Evolutionary conservation across 179 eudicot species (phyloP), one percentile per base, ranked within the genome.

Genomic region (Kewa caespitosa): DNA sequence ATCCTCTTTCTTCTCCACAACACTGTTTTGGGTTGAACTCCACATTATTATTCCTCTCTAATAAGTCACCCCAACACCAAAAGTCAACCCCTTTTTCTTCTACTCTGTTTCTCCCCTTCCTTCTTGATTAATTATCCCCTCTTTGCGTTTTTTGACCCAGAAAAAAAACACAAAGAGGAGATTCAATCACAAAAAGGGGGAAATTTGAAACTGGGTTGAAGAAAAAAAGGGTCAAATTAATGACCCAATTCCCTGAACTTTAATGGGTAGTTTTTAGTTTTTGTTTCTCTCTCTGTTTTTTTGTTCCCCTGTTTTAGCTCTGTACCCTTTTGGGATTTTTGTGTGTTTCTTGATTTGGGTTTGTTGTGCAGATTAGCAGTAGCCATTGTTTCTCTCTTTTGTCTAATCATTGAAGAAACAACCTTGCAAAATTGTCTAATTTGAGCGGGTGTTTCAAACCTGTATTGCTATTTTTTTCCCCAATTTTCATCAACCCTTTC

Each of bases 1-100:
- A 18, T 84, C 83, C 0, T 69, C 70, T 79, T 64, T 75, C 63
- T 74, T 72, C 14, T 62, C 78, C 48, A 31, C 77, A 52, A n/a
- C n/a, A n/a, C n/a, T 70, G 9, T 1, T 9, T 0, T 27, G 5
- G 33, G 7, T 38, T 67, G 32, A n/a, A n/a, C 50, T 38, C 70
- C 48, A 38, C 71, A 39, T 39, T 22, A 23, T 28, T 12, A 28
- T 63, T 36, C n/a, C 3, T 25, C 27, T 65, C 2, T 34, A 8
- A 2, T n/a, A n/a, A n/a, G n/a, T n/a, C n/a, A n/a, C n/a, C n/a
- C n/a, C n/a, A n/a, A n/a, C n/a, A n/a, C n/a, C n/a, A n/a, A n/a
- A n/a, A n/a, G n/a, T n/a, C 20, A 41, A 41, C 20, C 27, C 33
- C 20, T 13, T 48, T 50, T n/a, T 32, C 59, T 17, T 13, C 39